Evolutionary conservation across 306 rosid species (phyloP).

Genomic region (Delonix regia): DNA sequence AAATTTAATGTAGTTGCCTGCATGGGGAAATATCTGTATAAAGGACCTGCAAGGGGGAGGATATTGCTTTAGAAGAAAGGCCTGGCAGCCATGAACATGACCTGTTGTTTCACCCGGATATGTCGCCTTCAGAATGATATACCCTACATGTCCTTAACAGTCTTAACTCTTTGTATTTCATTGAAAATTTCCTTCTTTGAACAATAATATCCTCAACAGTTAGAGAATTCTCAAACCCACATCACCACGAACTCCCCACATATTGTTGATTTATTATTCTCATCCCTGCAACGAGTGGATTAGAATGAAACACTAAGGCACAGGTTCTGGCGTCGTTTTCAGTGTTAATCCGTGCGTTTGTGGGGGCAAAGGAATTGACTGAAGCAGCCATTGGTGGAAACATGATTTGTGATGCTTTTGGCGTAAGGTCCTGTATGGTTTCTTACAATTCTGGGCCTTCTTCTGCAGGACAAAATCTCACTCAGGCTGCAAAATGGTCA

Average conservation of each 20-base stretch:
- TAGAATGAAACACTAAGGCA: slow-evolving; percentile 38
- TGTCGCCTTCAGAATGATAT: slow-evolving; percentile 29
- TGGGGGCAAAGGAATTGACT: slow-evolving; percentile 28
- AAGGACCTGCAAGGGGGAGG: slow-evolving; percentile 14
- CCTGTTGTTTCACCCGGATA: slow-evolving; percentile 27
- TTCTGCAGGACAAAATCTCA: slow-evolving; percentile 15
- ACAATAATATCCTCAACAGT: slow-evolving; percentile 37
- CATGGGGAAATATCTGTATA: slow-evolving; percentile 11
- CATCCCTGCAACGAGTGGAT: slow-evolving; percentile 23
- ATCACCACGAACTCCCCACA: neutral
- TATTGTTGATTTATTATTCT: neutral
- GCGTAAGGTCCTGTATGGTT: slow-evolving; percentile 17
- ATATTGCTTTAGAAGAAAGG: slow-evolving; percentile 36
- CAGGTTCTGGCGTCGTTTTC: slow-evolving; percentile 6
- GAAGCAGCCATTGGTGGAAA: slow-evolving; percentile 22
- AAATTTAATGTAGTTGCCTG: neutral
- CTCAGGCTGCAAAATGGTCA: neutral
- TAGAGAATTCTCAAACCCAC: neutral
- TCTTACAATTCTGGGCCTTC: slow-evolving; percentile 27
- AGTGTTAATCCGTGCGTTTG: slow-evolving; percentile 12
- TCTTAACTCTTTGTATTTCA: neutral
- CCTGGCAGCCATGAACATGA: slow-evolving; percentile 31
- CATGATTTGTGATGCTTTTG: slow-evolving; percentile 3
- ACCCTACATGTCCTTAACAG: slow-evolving; percentile 25
- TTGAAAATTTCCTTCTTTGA: neutral